These are phyloP conservation scores for Lunularia cruciata DNA, from an alignment of 225 moss, liverwort and hornwort species.

Conservation along the genomic window DNA sequence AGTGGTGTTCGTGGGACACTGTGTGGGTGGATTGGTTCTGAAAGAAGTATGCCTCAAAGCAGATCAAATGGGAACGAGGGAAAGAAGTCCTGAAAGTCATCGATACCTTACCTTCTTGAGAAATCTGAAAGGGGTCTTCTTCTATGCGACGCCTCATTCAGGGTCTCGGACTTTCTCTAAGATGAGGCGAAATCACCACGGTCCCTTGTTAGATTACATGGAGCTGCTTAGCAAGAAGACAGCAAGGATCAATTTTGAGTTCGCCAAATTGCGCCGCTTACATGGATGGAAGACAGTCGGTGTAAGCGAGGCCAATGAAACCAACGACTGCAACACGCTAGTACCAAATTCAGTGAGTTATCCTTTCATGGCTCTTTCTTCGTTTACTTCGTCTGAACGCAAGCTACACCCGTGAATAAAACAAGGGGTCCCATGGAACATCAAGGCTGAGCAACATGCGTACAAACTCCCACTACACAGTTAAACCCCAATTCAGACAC, in stretches of 20 bases:
- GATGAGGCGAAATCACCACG: conserved; percentile 6
- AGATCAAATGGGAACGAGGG: background rate
- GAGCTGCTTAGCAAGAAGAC: conserved; percentile 25
- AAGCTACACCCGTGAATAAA: background rate
- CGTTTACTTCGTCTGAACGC: background rate
- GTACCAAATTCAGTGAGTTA: background rate
- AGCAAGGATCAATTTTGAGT: conserved; percentile 25
- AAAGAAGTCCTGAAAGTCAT: background rate
- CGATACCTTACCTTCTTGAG: conserved; percentile 15
- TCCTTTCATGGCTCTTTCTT: background rate
- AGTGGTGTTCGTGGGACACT: conserved; percentile 38
- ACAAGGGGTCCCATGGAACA: background rate
- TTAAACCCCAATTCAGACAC: too few species aligned
- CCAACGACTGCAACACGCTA: background rate
- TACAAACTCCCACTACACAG: too few species aligned
- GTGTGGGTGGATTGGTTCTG: conserved; percentile 40
- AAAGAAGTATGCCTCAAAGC: conserved; percentile 39
- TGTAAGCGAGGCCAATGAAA: conserved; percentile 29
- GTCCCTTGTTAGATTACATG: conserved; percentile 28
- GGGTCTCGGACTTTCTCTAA: conserved; percentile 23
- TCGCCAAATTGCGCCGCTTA: conserved; percentile 22
- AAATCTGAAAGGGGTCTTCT: conserved; percentile 36
- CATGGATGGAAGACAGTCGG: conserved; percentile 36
- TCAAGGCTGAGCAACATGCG: too few species aligned
- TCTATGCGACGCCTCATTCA: conserved; percentile 36